Evolutionary conservation across 371 early-diverging fungal genomes (phyloP), one percentile per base, ranked within the genome.

Genomic region (Circinella umbellata): DNA sequence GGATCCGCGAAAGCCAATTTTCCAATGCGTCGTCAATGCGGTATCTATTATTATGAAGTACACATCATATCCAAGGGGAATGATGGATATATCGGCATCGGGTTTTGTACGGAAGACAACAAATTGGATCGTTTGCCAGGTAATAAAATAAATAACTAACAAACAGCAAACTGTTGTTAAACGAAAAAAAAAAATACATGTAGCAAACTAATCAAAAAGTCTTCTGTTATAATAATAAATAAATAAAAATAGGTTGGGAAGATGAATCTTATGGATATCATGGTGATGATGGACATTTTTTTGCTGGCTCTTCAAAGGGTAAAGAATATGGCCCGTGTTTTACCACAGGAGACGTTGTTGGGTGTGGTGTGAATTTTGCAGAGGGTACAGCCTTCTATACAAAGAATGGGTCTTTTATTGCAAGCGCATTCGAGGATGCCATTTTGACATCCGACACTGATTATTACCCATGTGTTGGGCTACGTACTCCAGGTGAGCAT

Each of bases 81-180:
- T 18, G 91, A 95, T 73, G 99, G 99, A 68, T 94, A 91, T 72
- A 96, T 98, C 65, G 97, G 97, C 4, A 85, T 98, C 49, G 98
- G 98, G 34, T 89, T 97, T 53, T 90, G 93, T 66, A 79, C 78
- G 17, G 69, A 78, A 9, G 84, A 86, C 5, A 89, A 92, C 15
- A 69, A 71, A 11, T 61, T 92, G 49, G 81, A 87, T 60, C 85
- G 94, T 65, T 78, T 96, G 63, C 97, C 97, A 51, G 96, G 95
- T 89, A 84, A 71, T 27, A 42, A 11, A 49, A 47, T 47, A 47
- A 47, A 9, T 47, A 27, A 2, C 27, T 27, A 27, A 27, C 27
- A 27, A 27, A 27, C 27, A 27, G 27, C 27, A 27, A 27, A 27
- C 2, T 27, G 27, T 2, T 27, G 0, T 27, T 27, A 27, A 27